Evolutionary conservation across 495 filamentous ascomycete species (phyloP), one percentile per base, ranked within the genome.

Genomic region (Astrothelium subdiscretum): DNA sequence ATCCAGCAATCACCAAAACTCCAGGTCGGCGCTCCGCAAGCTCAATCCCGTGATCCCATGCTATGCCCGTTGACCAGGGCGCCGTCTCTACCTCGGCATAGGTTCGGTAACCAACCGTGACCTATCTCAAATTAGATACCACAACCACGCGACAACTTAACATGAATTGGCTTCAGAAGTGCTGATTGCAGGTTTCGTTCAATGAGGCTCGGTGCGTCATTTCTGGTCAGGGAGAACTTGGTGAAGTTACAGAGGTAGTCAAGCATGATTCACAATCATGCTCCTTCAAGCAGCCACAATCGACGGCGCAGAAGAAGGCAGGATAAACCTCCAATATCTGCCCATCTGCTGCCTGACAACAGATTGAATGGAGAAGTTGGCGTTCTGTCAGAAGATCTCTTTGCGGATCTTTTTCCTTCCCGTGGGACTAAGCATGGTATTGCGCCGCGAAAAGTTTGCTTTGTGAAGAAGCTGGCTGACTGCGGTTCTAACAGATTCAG

Each of bases 341-440:
- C 84, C 12, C 78, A 79, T 31, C 71, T 97, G n/a, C 70, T 81
- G 31, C 79, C 92, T 35, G 90, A 95, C 68, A 85, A 88, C 69
- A 87, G 91, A 73, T 77, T 95, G 66, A 90, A 86, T 75, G 90
- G 88, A n/a, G 90, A 95, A 65, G 82, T 91, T 32, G 94, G 90
- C 54, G 83, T 94, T 51, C 70, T 98, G 58, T 95, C 92, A 20
- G 87, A 92, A 67, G 89, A 95, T 71, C 79, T 98, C 35, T 90
- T 88, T 63, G 78, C 79, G 31, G 87, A 95, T 70, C 80, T 97
- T 48, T 95, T 95, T 69, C 88, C 85, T 32, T 44, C 59, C 18
- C 40, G 42, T 6, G 51, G 35, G 15, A 54, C 26, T 27, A 6
- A 15, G 48, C 20, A 4, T 27, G 48, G 48, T 54, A 54, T 20